phyloP scores from a whole-genome alignment of 129 eudicot genomes.

The Sambucus nigra region DNA sequence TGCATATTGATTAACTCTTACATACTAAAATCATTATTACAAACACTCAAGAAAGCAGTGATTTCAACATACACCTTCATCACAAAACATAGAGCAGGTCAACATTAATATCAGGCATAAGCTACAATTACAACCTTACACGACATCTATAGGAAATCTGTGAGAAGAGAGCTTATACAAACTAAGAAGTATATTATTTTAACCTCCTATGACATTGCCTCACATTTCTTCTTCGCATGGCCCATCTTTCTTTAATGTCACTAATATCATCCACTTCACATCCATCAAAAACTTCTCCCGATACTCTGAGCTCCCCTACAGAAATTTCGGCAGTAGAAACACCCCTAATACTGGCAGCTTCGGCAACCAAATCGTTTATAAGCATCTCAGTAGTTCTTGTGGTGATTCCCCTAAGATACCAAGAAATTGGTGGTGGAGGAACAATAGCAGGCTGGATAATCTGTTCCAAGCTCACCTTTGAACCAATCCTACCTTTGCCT shows the following conservation, averaged over 20 bases:
- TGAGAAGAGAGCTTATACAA: no score
- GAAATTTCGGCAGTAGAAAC: constrained; percentile 14
- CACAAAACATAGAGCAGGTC: no score
- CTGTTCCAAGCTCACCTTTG: constrained; percentile 64
- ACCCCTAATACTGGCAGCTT: constrained; percentile 68
- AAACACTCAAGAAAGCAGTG: no score
- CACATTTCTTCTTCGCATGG: constrained; percentile 50
- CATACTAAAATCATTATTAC: no score
- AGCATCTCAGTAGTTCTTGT: constrained; percentile 81
- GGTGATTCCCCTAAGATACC: constrained; percentile 92
- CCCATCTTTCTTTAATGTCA: constrained; percentile 83
- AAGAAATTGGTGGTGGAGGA: constrained; percentile 96
- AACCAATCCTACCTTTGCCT: constrained; percentile 82
- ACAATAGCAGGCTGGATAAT: constrained; percentile 72
- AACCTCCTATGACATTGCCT: constrained; percentile 25
- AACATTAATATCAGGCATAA: no score
- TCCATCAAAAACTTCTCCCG: constrained; percentile 18
- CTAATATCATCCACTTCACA: constrained; percentile 6
- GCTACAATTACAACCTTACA: background rate
- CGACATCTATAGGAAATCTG: no score
- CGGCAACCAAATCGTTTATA: constrained; percentile 58
- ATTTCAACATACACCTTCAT: no score
- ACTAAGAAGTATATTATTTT: background rate
- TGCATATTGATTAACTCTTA: no score
- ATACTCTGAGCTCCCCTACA: constrained; percentile 1